A percentile compares a stretch with the other conserved stretches of the same genome.
Evolutionary conservation across 2,329 filamentous ascomycete species (phyloP).

Genomic region (Penicillium occitanis): DNA sequence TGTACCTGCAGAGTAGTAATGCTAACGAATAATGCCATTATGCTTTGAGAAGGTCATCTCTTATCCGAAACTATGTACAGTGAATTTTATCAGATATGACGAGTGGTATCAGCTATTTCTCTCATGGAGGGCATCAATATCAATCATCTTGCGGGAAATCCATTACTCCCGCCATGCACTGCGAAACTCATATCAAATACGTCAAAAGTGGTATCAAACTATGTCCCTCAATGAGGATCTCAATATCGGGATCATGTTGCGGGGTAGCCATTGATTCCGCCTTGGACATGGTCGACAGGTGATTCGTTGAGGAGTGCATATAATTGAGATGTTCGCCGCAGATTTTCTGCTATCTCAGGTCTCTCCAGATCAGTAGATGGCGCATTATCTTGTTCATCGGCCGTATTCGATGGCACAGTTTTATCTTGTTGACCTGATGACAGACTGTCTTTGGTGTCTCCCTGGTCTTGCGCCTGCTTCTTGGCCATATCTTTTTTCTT

Average conservation of each 20-base stretch:
- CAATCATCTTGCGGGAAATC: not conserved
- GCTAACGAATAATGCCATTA: not conserved
- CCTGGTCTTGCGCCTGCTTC: not conserved
- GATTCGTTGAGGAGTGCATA: not conserved
- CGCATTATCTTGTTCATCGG: not conserved
- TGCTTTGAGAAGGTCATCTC: not conserved
- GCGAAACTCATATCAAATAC: not conserved
- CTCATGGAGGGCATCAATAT: not conserved
- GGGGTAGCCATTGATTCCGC: not conserved
- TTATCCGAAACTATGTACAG: not conserved
- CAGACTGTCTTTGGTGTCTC: not conserved
- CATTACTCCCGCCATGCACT: not conserved
- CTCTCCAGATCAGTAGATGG: not conserved
- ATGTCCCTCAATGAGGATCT: not conserved
- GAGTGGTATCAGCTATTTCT: not conserved
- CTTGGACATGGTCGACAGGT: not conserved
- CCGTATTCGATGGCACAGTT: not conserved
- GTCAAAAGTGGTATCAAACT: not conserved
- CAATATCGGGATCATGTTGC: not conserved
- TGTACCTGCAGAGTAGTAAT: conserved; percentile 17
- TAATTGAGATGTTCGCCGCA: not conserved
- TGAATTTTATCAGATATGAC: not conserved
- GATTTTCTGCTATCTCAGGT: not conserved
- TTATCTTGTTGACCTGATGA: not conserved
- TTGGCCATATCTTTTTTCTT: conserved; percentile 45